Percentiles rank a stretch among this genome's conserved stretches.
These are phyloP conservation scores for Acorus calamus DNA, from an alignment of 106 monocot genomes.

Conservation along the genomic window DNA sequence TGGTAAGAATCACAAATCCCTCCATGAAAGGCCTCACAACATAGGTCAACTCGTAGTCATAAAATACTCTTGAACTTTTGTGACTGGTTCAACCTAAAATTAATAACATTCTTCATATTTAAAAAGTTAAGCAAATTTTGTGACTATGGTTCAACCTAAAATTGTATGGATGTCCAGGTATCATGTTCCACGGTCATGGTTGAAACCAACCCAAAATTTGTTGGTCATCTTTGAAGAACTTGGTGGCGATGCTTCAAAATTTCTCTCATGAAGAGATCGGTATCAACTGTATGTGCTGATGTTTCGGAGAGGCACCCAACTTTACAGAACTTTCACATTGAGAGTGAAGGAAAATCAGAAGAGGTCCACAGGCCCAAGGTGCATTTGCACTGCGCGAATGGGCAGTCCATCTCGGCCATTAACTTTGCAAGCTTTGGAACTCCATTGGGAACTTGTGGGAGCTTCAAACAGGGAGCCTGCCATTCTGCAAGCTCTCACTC, in stretches of 20 bases:
- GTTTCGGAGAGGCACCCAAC: conserved; percentile 85
- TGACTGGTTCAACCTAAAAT: no score
- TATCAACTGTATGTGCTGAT: conserved; percentile 76
- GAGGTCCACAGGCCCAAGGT: conserved; percentile 50
- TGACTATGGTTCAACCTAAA: neutral
- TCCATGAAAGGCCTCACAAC: neutral
- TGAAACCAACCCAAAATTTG: conserved; percentile 68
- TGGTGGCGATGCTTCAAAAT: conserved; percentile 79
- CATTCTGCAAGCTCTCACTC: conserved; percentile 61
- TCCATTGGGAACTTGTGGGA: conserved; percentile 80
- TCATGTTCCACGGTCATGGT: conserved; percentile 89
- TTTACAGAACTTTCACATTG: conserved; percentile 71
- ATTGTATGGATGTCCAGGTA: conserved; percentile 48
- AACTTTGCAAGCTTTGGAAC: conserved; percentile 97
- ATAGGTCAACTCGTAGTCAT: neutral
- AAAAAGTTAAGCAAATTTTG: no score
- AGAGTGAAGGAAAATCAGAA: conserved; percentile 45
- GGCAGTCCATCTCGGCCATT: conserved; percentile 77
- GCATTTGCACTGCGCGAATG: conserved; percentile 61
- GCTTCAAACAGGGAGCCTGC: conserved; percentile 72
- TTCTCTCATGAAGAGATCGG: conserved; percentile 56
- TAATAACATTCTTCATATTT: no score
- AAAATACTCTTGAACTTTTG: no score
- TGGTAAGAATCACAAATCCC: conserved; percentile 40
- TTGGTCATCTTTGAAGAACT: conserved; percentile 88